phyloP scores from a whole-genome alignment of 139 green algal genomes.

The Chlorella sorokiniana region DNA sequence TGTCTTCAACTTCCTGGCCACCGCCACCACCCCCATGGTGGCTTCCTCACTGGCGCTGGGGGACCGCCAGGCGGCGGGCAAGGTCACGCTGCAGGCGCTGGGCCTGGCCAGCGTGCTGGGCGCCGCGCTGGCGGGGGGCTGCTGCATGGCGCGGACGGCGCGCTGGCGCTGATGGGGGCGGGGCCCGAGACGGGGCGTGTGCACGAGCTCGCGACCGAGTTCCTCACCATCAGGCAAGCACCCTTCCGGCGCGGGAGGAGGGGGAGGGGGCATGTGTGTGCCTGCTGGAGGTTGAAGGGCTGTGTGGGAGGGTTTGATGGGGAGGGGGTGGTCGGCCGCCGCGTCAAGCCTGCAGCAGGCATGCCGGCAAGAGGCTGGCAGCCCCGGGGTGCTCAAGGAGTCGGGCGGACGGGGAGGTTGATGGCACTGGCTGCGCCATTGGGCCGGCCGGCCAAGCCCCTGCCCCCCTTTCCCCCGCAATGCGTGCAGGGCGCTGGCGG shows the following conservation, averaged over 20 bases:
- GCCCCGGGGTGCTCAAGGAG: too few species aligned
- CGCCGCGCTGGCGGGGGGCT: conserved; percentile 42
- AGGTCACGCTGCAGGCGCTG: conserved; percentile 48
- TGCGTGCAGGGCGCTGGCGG: conserved; percentile 49
- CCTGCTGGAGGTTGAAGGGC: background rate
- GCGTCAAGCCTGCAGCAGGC: too few species aligned
- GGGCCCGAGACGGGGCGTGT: conserved; percentile 39
- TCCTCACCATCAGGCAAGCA: conserved; percentile 49
- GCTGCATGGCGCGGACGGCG: conserved; percentile 16
- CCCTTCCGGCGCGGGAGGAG: too few species aligned
- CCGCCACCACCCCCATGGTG: conserved; percentile 75
- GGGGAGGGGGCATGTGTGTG: too few species aligned
- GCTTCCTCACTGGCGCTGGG: conserved; percentile 51
- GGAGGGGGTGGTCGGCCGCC: background rate
- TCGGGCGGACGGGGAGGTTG: too few species aligned
- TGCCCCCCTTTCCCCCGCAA: background rate
- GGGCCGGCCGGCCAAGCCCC: too few species aligned
- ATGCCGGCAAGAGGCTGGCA: too few species aligned
- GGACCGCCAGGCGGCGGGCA: conserved; percentile 40
- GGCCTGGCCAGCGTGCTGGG: conserved; percentile 53
- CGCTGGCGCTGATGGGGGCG: conserved; percentile 65
- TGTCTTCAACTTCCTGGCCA: conserved; percentile 83
- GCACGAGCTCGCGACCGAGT: conserved; percentile 51
- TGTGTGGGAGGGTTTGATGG: background rate
- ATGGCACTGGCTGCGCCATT: too few species aligned